These are phyloP conservation scores for Diaporthe humulicola DNA, from an alignment of 2,329 filamentous ascomycete species.

Conservation along the genomic window DNA sequence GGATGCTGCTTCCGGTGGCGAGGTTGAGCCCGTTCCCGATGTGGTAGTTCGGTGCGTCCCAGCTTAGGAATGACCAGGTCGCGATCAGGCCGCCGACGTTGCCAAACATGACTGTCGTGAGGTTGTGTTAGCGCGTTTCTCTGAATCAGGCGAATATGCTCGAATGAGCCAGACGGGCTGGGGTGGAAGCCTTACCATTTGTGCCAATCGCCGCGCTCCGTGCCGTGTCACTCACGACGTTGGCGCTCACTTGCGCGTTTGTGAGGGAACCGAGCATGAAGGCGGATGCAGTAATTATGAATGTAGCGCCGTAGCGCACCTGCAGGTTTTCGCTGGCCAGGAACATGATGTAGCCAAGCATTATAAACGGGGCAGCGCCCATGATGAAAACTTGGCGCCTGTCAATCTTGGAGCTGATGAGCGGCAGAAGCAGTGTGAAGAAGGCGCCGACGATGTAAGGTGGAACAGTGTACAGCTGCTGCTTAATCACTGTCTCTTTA, in stretches of 20 bases:
- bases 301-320: slow-evolving; percentile 78
- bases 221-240: slow-evolving; percentile 79
- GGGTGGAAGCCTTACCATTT: slow-evolving; percentile 48
- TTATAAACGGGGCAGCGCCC: slow-evolving; percentile 71
- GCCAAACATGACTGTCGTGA: slow-evolving; percentile 72
- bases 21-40: slow-evolving; percentile 81
- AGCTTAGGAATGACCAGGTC: slow-evolving; percentile 75
- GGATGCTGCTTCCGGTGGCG: slow-evolving; percentile 65
- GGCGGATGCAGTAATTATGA: slow-evolving; percentile 74
- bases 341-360: slow-evolving; percentile 80
- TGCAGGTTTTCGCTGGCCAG: slow-evolving; percentile 64
- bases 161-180: too few species aligned
- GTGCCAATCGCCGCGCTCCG: slow-evolving; percentile 75
- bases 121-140: neutral
- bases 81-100: slow-evolving; percentile 78
- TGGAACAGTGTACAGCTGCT: slow-evolving; percentile 79
- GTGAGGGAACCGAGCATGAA: slow-evolving; percentile 75
- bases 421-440: slow-evolving; percentile 73
- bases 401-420: slow-evolving; percentile 72
- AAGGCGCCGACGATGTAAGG: slow-evolving; percentile 78
- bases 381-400: slow-evolving; percentile 72
- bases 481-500: slow-evolving; percentile 65
- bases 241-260: slow-evolving; percentile 77
- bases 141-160: neutral
- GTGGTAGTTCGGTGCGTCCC: slow-evolving; percentile 74